Evolutionary conservation across 352 stramenopile genomes (phyloP), one percentile per base, ranked within the genome.

Genomic region (Globisporangium spiculum): DNA sequence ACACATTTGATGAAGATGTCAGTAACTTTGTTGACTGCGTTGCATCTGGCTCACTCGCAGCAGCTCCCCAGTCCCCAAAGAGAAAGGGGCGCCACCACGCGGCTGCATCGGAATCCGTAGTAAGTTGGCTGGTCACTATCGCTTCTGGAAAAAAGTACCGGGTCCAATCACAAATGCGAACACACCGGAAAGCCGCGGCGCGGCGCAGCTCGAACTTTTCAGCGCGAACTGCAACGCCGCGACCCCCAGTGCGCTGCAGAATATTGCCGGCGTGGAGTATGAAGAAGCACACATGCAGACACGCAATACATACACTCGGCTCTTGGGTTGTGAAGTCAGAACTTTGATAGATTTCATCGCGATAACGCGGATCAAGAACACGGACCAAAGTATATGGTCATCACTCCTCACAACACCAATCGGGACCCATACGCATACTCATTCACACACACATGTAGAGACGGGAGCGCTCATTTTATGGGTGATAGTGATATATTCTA

Each of bases 401-500:
- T 95, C 88, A 91, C 70, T 77, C 83, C 83, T 81, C 69, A 74
- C 65, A 60, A 52, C 24, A 68, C 30, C 26, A 26, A 38, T 60
- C 18, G 18, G n/a, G n/a, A n/a, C n/a, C 30, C 59, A 50, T 22
- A 34, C 14, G 16, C 18, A 41, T 1, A n/a, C 2, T 73, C 26
- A 70, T 41, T 65, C 22, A 75, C 24, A 65, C 22, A 70, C 4
- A 41, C 27, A 72, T 48, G 60, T 41, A 64, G 3, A 66, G 59
- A 63, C 34, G 63, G 69, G 71, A 90, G 81, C 72, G 88, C 88
- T 96, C 88, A 96, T 91, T 92, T 94, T 94, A 96, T 96, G 88
- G 88, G 88, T 96, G 88, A 96, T 96, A 93, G 86, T 96, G 86
- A 91, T 93, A 92, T 86, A 88, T 94, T 93, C 70, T 77, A 92